A percentile compares a stretch with the other conserved stretches of the same genome.
These are phyloP conservation scores for Kodamaea ohmeri DNA, from an alignment of 1,139 yeast genomes.

Conservation along the genomic window DNA sequence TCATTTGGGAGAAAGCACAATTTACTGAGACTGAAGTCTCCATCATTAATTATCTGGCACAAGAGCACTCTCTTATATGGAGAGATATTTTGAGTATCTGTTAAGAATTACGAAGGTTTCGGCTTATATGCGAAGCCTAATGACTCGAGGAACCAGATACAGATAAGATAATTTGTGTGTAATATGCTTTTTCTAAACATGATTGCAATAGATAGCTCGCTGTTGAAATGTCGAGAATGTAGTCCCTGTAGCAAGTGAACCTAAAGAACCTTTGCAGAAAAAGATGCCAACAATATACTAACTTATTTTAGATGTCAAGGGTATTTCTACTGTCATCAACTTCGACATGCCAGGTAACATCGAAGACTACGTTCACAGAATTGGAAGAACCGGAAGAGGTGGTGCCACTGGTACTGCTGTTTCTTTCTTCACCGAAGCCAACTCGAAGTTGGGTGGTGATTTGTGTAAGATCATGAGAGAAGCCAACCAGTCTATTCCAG, in stretches of 20 bases:
- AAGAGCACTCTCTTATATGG: background rate
- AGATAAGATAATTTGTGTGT: constrained; percentile 6
- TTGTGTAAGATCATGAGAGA: constrained; percentile 88
- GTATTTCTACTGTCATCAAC: constrained; percentile 89
- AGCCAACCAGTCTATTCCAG: constrained; percentile 87
- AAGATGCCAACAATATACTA: constrained; percentile 20
- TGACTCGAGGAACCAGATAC: constrained; percentile 1
- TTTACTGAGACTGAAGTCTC: constrained; percentile 7
- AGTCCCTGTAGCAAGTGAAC: constrained; percentile 10
- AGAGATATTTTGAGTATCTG: background rate
- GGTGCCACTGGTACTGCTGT: constrained; percentile 95
- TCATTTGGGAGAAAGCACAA: constrained; percentile 17
- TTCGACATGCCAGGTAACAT: constrained; percentile 97
- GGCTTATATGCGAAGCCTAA: no score
- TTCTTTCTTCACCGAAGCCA: constrained; percentile 87
- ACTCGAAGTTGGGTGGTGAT: constrained; percentile 86
- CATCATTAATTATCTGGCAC: constrained; percentile 3
- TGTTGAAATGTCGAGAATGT: constrained; percentile 10
- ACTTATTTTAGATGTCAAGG: constrained; percentile 81
- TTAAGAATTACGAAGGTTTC: background rate
- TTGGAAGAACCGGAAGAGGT: constrained; percentile 99
- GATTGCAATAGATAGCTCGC: constrained; percentile 14
- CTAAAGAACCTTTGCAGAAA: constrained; percentile 2
- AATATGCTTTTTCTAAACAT: constrained; percentile 16
- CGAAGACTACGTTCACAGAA: constrained; percentile 94